Conservation (phyloP, 2,329 filamentous ascomycete species). For the Catunica adiposa region DNA sequence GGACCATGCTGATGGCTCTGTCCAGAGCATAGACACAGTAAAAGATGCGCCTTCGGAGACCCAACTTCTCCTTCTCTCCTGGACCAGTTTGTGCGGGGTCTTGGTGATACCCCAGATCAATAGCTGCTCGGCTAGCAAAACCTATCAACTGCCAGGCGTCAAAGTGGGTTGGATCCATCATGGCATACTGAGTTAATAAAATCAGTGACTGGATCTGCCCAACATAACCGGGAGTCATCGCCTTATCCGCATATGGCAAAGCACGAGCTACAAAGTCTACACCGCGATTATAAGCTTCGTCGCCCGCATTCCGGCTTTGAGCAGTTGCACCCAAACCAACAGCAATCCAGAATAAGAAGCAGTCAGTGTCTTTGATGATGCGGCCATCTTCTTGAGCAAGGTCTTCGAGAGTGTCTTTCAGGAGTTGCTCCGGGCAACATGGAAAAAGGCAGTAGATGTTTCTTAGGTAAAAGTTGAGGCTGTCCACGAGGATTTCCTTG, state of each 20-base stretch:
- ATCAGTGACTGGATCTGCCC: constrained; percentile 76
- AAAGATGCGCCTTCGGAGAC: constrained; percentile 68
- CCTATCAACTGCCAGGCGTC: constrained; percentile 90
- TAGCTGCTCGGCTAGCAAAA: constrained; percentile 69
- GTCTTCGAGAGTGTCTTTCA: constrained; percentile 65
- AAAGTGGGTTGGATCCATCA: constrained; percentile 79
- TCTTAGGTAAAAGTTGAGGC: constrained; percentile 71
- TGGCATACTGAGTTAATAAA: constrained; percentile 73
- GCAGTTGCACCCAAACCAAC: constrained; percentile 65
- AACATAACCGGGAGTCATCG: constrained; percentile 70
- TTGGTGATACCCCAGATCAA: constrained; percentile 86
- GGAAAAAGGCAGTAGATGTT: constrained; percentile 70
- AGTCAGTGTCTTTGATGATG: constrained; percentile 50
- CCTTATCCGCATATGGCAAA: constrained; percentile 61
- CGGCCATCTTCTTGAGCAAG: constrained; percentile 56
- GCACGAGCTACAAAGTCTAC: constrained; percentile 45
- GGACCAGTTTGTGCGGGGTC: constrained; percentile 60
- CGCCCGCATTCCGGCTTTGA: constrained; percentile 52
- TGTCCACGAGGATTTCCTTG: constrained; percentile 26
- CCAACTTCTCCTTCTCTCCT: constrained; percentile 51
- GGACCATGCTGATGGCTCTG: constrained; percentile 74
- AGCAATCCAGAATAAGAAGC: constrained; percentile 80
- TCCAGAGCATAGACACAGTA: constrained; percentile 85
- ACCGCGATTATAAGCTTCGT: constrained; percentile 42
- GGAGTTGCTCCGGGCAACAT: constrained; percentile 61